Conservation (phyloP, 2,329 filamentous ascomycete genomes). For the Cladophialophora yegresii region DNA sequence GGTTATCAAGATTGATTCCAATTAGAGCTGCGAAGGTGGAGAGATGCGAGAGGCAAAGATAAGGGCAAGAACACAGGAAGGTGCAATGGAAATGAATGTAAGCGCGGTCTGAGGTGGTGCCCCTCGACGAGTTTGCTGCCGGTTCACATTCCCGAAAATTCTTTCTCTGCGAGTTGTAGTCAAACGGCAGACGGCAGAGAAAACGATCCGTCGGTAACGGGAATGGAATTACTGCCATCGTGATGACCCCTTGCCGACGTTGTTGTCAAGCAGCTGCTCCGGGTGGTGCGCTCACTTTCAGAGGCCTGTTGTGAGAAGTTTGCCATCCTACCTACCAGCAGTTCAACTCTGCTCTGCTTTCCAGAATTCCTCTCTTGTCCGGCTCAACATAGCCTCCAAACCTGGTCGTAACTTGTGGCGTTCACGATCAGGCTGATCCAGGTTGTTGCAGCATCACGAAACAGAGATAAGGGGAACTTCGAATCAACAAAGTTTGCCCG, state of each 20-base stretch:
- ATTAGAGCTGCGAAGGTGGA: not conserved
- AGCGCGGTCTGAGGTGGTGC: not conserved
- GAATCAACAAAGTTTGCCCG: not conserved
- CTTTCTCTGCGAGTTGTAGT: not conserved
- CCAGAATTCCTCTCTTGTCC: not conserved
- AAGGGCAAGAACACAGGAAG: not conserved
- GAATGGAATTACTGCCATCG: not conserved
- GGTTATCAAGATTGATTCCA: not conserved
- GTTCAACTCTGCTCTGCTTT: not conserved
- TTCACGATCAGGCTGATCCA: not conserved
- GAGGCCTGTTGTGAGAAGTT: not conserved
- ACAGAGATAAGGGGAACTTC: not conserved
- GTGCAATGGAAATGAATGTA: not conserved
- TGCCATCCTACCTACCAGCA: not conserved
- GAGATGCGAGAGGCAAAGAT: not conserved
- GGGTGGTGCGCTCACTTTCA: not conserved
- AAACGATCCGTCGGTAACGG: not conserved
- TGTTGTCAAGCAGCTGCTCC: not conserved
- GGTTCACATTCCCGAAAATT: not conserved
- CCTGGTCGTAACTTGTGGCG: not conserved
- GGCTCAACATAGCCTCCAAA: not conserved
- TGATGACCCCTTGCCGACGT: not conserved
- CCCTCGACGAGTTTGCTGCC: not conserved
- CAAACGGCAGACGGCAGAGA: conserved; percentile 1
- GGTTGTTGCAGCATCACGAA: not conserved